Conservation (phyloP, 2,329 filamentous ascomycete species). For the Fusarium sp. region DNA sequence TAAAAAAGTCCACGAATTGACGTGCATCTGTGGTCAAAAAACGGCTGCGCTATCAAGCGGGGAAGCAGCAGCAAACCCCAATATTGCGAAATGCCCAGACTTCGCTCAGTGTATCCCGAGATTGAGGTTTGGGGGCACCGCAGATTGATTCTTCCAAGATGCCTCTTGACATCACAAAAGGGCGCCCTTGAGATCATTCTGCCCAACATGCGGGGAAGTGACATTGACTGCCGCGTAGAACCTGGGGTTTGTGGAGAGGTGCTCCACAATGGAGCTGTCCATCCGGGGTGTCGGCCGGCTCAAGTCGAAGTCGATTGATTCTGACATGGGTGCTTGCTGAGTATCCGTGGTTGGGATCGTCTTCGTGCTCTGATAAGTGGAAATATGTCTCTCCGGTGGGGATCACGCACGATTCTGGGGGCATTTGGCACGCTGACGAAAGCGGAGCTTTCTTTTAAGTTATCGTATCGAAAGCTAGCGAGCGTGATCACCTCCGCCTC, state of each 20-base stretch:
- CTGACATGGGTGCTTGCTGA: constrained; percentile 5
- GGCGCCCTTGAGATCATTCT: constrained; percentile 24
- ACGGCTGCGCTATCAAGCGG: constrained; percentile 18
- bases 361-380: constrained; percentile 42
- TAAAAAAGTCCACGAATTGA: constrained; percentile 44
- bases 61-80: constrained; percentile 5
- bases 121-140: constrained; percentile 34
- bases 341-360: not conserved
- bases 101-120: constrained; percentile 4
- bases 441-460: constrained; percentile 32
- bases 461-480: constrained; percentile 22
- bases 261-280: constrained; percentile 38
- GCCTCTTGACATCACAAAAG: constrained; percentile 5
- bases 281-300: constrained; percentile 16
- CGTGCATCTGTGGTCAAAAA: constrained; percentile 12
- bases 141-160: constrained; percentile 23
- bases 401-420: constrained; percentile 18
- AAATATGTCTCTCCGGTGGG: constrained; percentile 31
- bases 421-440: constrained; percentile 6
- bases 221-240: constrained; percentile 36
- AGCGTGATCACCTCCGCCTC: constrained; percentile 39
- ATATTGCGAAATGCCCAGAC: constrained; percentile 24
- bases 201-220: constrained; percentile 36
- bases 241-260: constrained; percentile 43
- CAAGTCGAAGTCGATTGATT: constrained; percentile 11